These are phyloP conservation scores for Penicillium griseofulvum DNA, from an alignment of 2,329 filamentous ascomycete genomes.

Conservation along the genomic window DNA sequence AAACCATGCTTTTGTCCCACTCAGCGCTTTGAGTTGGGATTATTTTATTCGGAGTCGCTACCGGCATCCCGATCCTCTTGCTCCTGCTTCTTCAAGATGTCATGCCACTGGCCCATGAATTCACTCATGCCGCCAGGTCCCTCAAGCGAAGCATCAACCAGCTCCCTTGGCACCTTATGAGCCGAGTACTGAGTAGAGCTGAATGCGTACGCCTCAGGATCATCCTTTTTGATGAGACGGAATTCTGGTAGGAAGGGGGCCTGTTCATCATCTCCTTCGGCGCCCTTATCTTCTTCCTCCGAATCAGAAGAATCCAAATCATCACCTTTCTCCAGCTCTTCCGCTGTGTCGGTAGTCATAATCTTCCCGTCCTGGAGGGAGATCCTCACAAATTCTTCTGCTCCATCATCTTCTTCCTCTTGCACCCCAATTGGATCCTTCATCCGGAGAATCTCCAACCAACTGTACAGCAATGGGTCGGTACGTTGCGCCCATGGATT, in stretches of 20 bases:
- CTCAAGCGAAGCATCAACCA: slow-evolving; percentile 67
- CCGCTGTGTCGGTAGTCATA: slow-evolving; percentile 11
- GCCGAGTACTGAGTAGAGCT: slow-evolving; percentile 85
- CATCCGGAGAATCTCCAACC: slow-evolving; percentile 79
- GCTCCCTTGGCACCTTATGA: slow-evolving; percentile 91
- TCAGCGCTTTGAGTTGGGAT: background rate
- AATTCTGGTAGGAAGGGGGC: slow-evolving; percentile 69
- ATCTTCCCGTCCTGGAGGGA: slow-evolving; percentile 29
- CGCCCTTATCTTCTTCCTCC: slow-evolving; percentile 42
- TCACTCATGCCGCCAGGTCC: slow-evolving; percentile 77
- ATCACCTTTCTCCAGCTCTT: slow-evolving; percentile 29
- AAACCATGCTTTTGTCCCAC: background rate
- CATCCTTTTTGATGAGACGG: slow-evolving; percentile 75
- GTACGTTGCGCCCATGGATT: slow-evolving; percentile 92
- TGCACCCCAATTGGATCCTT: slow-evolving; percentile 46
- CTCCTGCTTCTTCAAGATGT: slow-evolving; percentile 49
- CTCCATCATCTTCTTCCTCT: slow-evolving; percentile 31
- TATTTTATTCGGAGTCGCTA: slow-evolving; percentile 30
- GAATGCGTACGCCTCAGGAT: slow-evolving; percentile 86
- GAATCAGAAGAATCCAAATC: slow-evolving; percentile 29
- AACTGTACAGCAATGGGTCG: slow-evolving; percentile 84
- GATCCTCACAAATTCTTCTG: slow-evolving; percentile 37
- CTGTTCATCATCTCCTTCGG: slow-evolving; percentile 52
- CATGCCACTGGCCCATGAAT: slow-evolving; percentile 73
- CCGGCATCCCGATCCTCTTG: slow-evolving; percentile 37